phyloP scores from a whole-genome alignment of 192 early-diverging fungal genomes.

The Rhizophagus sp. region DNA sequence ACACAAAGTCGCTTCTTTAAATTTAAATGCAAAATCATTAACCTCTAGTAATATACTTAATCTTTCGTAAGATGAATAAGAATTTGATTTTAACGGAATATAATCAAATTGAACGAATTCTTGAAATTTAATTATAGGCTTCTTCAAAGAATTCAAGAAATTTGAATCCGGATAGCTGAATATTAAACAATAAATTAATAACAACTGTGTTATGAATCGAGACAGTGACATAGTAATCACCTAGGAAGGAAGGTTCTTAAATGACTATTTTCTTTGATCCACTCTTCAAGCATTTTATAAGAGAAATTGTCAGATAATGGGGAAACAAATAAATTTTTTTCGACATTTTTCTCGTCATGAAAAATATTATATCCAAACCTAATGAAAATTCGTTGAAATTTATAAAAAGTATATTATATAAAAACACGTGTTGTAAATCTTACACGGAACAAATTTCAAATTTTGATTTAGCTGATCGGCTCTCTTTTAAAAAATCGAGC shows the following conservation, averaged over 20 bases:
- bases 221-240: background rate
- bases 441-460: conserved; percentile 4
- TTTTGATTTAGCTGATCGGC: background rate
- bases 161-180: background rate
- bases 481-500: background rate
- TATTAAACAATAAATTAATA: background rate
- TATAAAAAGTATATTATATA: background rate
- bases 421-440: background rate
- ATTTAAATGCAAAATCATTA: background rate
- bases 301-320: conserved; percentile 6
- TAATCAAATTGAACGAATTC: conserved; percentile 7
- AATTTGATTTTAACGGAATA: background rate
- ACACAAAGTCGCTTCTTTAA: background rate
- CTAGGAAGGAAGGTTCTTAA: conserved; percentile 19
- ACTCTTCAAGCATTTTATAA: background rate
- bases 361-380: conserved; percentile 20
- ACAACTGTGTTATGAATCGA: background rate
- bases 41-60: background rate
- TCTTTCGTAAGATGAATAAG: background rate
- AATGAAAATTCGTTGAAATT: background rate
- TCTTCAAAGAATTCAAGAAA: background rate
- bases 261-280: background rate
- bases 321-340: conserved; percentile 8
- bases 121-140: background rate
- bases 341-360: background rate